Conservation (phyloP, 441 rosid genomes). For the Populus hybrid region DNA sequence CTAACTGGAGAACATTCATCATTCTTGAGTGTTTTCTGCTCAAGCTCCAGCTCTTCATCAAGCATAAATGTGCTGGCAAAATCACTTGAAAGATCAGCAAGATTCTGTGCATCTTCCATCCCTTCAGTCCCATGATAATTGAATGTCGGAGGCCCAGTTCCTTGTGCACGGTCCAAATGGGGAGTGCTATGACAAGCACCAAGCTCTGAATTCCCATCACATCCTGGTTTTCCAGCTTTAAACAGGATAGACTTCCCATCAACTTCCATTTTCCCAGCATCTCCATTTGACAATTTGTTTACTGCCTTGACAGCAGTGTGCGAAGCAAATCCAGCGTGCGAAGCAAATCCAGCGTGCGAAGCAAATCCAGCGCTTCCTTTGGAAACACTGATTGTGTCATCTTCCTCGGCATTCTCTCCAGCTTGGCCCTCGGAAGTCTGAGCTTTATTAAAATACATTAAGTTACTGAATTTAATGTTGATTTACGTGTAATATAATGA, state of each 20-base stretch:
- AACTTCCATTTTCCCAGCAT: slow-evolving; percentile 21
- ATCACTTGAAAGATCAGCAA: slow-evolving; percentile 59
- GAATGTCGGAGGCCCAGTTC: slow-evolving; percentile 34
- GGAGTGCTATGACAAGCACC: slow-evolving; percentile 21
- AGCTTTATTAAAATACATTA: slow-evolving; percentile 16
- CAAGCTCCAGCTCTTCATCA: slow-evolving; percentile 92
- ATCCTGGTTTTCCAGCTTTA: slow-evolving; percentile 22
- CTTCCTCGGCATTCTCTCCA: slow-evolving; percentile 34
- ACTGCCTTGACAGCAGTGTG: slow-evolving; percentile 19
- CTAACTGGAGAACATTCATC: slow-evolving; percentile 37
- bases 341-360: slow-evolving; percentile 4
- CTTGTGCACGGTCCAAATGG: slow-evolving; percentile 24
- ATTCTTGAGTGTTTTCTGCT: slow-evolving; percentile 57
- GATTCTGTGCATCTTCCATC: slow-evolving; percentile 30
- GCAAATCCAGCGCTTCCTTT: slow-evolving; percentile 26
- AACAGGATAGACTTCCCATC: slow-evolving; percentile 13
- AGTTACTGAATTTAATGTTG: no score
- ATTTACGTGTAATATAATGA: no score
- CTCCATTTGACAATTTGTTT: slow-evolving; percentile 22
- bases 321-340: slow-evolving; percentile 12
- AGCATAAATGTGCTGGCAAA: slow-evolving; percentile 81
- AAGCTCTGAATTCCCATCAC: slow-evolving; percentile 24
- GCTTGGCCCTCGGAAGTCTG: slow-evolving; percentile 37
- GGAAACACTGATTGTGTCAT: slow-evolving; percentile 18
- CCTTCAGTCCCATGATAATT: slow-evolving; percentile 24